phyloP scores from a whole-genome alignment of 768 basidiomycete species.

The Pholiota microspora region DNA sequence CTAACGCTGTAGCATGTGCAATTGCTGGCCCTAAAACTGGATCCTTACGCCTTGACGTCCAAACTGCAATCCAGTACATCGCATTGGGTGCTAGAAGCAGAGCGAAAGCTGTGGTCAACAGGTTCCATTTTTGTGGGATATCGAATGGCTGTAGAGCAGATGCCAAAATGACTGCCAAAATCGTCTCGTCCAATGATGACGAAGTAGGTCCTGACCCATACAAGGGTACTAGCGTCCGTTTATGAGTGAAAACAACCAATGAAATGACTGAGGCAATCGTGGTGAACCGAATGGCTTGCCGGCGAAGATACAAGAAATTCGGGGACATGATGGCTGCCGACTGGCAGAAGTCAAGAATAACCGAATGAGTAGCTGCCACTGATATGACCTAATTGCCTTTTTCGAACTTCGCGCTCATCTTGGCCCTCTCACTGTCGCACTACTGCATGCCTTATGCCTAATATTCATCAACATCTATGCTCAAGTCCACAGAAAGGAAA shows the following conservation, averaged over 20 bases:
- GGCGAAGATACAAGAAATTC: not conserved
- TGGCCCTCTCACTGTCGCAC: not conserved
- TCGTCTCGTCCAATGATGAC: constrained; percentile 41
- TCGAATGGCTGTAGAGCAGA: constrained; percentile 39
- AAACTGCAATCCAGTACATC: constrained; percentile 65
- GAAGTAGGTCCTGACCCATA: constrained; percentile 62
- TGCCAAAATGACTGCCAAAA: constrained; percentile 32
- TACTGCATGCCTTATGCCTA: constrained; percentile 1
- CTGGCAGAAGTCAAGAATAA: not conserved
- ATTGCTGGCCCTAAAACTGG: constrained; percentile 56
- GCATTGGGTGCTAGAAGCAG: constrained; percentile 53
- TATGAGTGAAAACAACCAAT: constrained; percentile 59
- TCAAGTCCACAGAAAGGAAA: constrained; percentile 8
- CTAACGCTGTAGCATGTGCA: constrained; percentile 55
- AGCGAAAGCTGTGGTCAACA: constrained; percentile 37
- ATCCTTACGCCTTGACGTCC: constrained; percentile 51
- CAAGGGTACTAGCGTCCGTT: constrained; percentile 62
- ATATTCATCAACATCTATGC: constrained; percentile 8
- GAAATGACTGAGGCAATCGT: constrained; percentile 34
- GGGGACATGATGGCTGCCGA: not conserved
- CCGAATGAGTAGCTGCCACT: not conserved
- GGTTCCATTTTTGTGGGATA: constrained; percentile 28
- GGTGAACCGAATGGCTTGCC: not conserved
- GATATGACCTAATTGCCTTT: not conserved
- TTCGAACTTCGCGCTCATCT: not conserved